Base-by-base conservation (phyloP, 2,329 filamentous ascomycete genomes). In the Aspergillus novofumigatus region DNA sequence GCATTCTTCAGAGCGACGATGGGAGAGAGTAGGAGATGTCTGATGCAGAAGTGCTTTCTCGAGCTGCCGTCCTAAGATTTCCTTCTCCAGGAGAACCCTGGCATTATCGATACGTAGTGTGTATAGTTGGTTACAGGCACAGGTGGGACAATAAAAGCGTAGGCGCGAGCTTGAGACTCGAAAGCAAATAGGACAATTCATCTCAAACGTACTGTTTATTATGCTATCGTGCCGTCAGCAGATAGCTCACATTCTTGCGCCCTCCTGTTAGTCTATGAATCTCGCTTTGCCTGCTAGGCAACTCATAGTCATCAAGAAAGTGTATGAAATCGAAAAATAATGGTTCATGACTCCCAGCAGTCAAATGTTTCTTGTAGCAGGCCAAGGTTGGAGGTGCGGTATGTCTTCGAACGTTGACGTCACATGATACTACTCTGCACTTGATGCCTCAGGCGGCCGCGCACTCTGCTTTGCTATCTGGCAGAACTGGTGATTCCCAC, bases 151-250 rank as follows among this genome's bases (percentile, higher is more conserved):
- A 65, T 89, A 78, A 65, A 90, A 88, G 11, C 84, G 84, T 54
- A 86, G 73, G 67, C 78, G 81, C 82, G 79, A 72, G 78, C 67
- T 76, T 71, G 67, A 83, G 78, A 72, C 78, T 77, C 76, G 74
- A 61, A 71, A 74, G 72, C 88, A 91, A 71, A 89, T 83, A 70
- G 86, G 81, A 77, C 88, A 91, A 69, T 83, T 84, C 86, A 90
- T 89, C 58, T 69, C 76, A 73, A 64, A 44, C 53, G 44, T 61
- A 53, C 42, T 42, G 35, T 53, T 14, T 35, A 50, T 50, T 35
- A 26, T 28, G 59, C 53, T 62, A 41, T 38, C 48, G 47, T 58
- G 56, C 56, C 38, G 60, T 61, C 53, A 53, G 52, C 51, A 53
- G 64, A 55, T 54, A 45, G 58, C 52, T 59, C 50, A 59, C 51